These are phyloP conservation scores for Monosporozyma servazzii DNA, from an alignment of 805 yeast species.

Conservation along the genomic window DNA sequence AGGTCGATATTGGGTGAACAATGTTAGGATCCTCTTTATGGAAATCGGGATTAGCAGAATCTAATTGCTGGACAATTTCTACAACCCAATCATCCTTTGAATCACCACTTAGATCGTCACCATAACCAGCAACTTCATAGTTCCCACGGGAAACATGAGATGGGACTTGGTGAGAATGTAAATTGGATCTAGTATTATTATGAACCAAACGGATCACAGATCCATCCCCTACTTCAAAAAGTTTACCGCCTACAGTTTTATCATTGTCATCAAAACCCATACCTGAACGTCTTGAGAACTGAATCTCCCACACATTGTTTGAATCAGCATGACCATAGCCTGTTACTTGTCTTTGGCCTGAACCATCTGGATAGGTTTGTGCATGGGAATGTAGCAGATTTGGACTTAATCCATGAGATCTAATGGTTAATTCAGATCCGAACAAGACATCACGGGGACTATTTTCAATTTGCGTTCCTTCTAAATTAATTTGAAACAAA, in stretches of 20 bases:
- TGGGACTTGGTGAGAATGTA: slow-evolving; percentile 60
- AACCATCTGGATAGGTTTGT: slow-evolving; percentile 67
- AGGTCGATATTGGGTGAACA: slow-evolving; percentile 75
- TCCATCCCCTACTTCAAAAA: slow-evolving; percentile 42
- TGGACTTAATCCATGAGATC: slow-evolving; percentile 67
- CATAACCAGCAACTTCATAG: slow-evolving; percentile 67
- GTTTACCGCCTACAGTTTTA: slow-evolving; percentile 11
- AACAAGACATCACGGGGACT: slow-evolving; percentile 59
- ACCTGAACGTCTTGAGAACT: slow-evolving; percentile 35
- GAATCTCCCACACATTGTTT: slow-evolving; percentile 62
- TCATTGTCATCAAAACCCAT: slow-evolving; percentile 26
- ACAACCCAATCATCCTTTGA: slow-evolving; percentile 68
- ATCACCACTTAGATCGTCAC: slow-evolving; percentile 57
- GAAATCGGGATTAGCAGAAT: slow-evolving; percentile 25
- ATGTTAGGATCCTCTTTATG: slow-evolving; percentile 39
- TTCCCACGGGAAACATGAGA: slow-evolving; percentile 51
- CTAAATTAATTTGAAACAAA: slow-evolving; percentile 77
- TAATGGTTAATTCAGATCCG: slow-evolving; percentile 39
- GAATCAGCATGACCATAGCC: slow-evolving; percentile 68
- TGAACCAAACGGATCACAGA: slow-evolving; percentile 55
- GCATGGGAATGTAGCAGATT: slow-evolving; percentile 68
- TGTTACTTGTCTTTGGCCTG: slow-evolving; percentile 69
- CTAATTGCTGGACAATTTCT: slow-evolving; percentile 55
- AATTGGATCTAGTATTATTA: slow-evolving; percentile 50
- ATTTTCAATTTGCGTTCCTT: slow-evolving; percentile 55